A percentile compares a stretch with the other conserved stretches of the same genome.
Evolutionary conservation across 225 moss, liverwort and hornwort genomes (phyloP).

Genomic region (Lunularia cruciata): DNA sequence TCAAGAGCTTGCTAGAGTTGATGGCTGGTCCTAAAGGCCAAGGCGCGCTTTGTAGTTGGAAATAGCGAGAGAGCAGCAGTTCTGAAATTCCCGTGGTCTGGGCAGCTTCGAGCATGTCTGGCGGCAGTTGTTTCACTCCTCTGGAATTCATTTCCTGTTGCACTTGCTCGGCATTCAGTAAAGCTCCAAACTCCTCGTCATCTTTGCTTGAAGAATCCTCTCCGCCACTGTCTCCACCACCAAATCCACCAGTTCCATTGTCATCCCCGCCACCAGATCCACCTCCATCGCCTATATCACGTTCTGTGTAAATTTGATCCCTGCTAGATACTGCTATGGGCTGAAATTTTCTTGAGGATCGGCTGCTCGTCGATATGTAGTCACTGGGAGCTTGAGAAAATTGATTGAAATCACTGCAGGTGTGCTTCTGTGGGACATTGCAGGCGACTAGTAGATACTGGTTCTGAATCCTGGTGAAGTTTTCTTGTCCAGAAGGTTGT

Average conservation of each 20-base stretch:
- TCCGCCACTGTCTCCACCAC: slow-evolving; percentile 17
- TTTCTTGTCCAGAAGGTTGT: too few relatives aligned
- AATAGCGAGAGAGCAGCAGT: slow-evolving; percentile 52
- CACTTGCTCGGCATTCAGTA: slow-evolving; percentile 60
- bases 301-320: not conserved
- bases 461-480: too few relatives aligned
- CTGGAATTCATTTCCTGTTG: slow-evolving; percentile 33
- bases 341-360: too few relatives aligned
- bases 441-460: too few relatives aligned
- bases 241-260: slow-evolving; percentile 26
- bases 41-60: slow-evolving; percentile 38
- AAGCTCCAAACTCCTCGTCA: slow-evolving; percentile 43
- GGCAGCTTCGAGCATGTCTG: slow-evolving; percentile 61
- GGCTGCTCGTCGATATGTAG: not conserved
- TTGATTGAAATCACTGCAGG: too few relatives aligned
- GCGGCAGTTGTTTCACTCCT: slow-evolving; percentile 42
- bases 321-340: not conserved
- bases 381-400: not conserved
- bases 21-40: slow-evolving; percentile 38
- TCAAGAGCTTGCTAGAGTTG: slow-evolving; percentile 39
- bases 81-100: slow-evolving; percentile 45
- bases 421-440: too few relatives aligned
- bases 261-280: slow-evolving; percentile 2
- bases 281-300: slow-evolving; percentile 20
- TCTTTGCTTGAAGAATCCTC: not conserved